Evolutionary conservation across 441 rosid species (phyloP).

Genomic region (Erodium texanum): DNA sequence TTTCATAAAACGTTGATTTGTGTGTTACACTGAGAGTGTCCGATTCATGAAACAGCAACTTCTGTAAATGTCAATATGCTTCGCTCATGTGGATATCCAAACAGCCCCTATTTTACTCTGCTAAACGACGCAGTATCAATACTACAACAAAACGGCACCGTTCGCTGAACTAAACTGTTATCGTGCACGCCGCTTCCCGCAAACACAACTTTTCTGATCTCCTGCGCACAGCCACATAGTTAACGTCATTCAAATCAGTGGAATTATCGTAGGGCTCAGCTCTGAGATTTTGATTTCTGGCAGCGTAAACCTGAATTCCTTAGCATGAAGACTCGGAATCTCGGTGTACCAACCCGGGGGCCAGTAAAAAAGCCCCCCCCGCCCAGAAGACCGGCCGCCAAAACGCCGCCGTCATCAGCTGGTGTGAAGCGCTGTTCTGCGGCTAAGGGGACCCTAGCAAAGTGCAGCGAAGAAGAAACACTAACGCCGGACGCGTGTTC

Average conservation of each 20-base stretch:
- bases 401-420: constrained; percentile 12
- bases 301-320: no score
- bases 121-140: not conserved
- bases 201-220: not conserved
- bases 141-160: not conserved
- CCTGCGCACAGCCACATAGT: not conserved
- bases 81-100: not conserved
- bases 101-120: no score
- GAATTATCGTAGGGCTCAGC: not conserved
- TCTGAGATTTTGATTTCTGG: not conserved
- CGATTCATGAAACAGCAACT: not conserved
- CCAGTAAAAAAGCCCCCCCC: constrained; percentile 28
- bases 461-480: constrained; percentile 19
- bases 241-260: not conserved
- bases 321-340: constrained; percentile 36
- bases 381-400: constrained; percentile 23
- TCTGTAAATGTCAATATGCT: not conserved
- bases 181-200: constrained; percentile 5
- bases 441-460: constrained; percentile 21
- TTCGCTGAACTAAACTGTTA: not conserved
- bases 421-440: constrained; percentile 16
- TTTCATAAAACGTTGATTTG: not conserved
- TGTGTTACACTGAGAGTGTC: not conserved
- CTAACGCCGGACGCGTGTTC: constrained; percentile 1
- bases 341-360: constrained; percentile 20